phyloP scores from a whole-genome alignment of 2,329 filamentous ascomycete species.

The Penicillium sp. region DNA sequence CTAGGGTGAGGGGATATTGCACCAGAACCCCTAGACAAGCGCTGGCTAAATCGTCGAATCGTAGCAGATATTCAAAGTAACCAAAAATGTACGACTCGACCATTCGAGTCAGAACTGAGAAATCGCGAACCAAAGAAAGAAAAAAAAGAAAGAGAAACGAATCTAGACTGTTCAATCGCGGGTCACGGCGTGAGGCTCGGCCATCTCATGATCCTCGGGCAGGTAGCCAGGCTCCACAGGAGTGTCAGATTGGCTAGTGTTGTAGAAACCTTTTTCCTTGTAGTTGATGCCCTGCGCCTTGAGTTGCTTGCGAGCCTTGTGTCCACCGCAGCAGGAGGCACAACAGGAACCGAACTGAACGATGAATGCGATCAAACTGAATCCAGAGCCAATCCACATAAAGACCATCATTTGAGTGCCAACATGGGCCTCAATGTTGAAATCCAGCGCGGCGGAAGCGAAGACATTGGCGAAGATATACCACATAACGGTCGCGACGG shows the following conservation, averaged over 20 bases:
- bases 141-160: neutral
- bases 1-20: neutral
- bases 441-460: conserved; percentile 61
- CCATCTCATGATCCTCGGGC: neutral
- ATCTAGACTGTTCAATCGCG: neutral
- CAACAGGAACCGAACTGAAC: conserved; percentile 76
- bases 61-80: neutral
- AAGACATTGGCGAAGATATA: conserved; percentile 77
- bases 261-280: conserved; percentile 11
- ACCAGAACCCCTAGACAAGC: neutral
- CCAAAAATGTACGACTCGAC: neutral
- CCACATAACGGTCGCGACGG: conserved; percentile 81
- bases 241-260: neutral
- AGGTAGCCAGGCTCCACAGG: neutral
- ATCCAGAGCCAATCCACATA: conserved; percentile 78
- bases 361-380: conserved; percentile 66
- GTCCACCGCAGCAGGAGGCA: conserved; percentile 53
- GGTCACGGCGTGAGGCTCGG: neutral
- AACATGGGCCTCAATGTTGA: conserved; percentile 72
- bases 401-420: conserved; percentile 77
- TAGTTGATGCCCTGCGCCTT: conserved; percentile 20
- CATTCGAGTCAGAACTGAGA: neutral
- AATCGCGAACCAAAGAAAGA: neutral
- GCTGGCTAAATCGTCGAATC: neutral
- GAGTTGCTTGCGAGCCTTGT: conserved; percentile 36